Conservation (phyloP, 2,329 filamentous ascomycete genomes). For the Hypoxylon sp. region DNA sequence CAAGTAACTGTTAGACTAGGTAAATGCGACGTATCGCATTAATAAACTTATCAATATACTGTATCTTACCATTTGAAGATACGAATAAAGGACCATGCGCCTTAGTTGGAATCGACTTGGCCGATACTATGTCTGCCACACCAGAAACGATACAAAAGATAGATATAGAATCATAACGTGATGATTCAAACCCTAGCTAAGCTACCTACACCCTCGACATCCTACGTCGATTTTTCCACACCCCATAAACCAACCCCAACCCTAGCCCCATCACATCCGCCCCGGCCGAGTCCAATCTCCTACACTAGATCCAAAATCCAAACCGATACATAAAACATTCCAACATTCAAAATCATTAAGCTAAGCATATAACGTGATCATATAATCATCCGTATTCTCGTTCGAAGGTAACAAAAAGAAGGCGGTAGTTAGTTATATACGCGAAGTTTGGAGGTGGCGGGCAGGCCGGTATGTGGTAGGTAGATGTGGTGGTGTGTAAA, state of each 20-base stretch:
- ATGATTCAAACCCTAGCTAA: conserved; percentile 33
- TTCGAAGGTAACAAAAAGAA: conserved; percentile 30
- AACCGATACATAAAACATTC: conserved; percentile 38
- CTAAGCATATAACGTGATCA: conserved; percentile 13
- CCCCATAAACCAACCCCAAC: conserved; percentile 11
- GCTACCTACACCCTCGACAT: conserved; percentile 34
- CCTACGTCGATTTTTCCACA: conserved; percentile 21
- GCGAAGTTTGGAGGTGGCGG: conserved; percentile 6
- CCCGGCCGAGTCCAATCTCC: conserved; percentile 30
- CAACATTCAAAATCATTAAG: conserved; percentile 20
- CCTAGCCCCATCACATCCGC: conserved; percentile 10
- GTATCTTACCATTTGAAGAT: background rate
- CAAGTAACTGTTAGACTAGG: background rate
- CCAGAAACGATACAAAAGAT: background rate
- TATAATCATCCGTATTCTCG: conserved; percentile 37
- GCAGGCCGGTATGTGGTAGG: background rate
- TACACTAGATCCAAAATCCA: conserved; percentile 34
- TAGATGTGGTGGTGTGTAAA: background rate
- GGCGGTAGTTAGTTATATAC: conserved; percentile 25
- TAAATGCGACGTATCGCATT: background rate
- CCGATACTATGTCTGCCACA: background rate
- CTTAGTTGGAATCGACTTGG: background rate
- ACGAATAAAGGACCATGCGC: too few species aligned
- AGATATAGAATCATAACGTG: conserved; percentile 10
- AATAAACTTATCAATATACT: background rate